Percentiles rank a stretch among this genome's conserved stretches.
These are phyloP conservation scores for Candida easanensis DNA, from an alignment of 805 yeast species.

Conservation along the genomic window DNA sequence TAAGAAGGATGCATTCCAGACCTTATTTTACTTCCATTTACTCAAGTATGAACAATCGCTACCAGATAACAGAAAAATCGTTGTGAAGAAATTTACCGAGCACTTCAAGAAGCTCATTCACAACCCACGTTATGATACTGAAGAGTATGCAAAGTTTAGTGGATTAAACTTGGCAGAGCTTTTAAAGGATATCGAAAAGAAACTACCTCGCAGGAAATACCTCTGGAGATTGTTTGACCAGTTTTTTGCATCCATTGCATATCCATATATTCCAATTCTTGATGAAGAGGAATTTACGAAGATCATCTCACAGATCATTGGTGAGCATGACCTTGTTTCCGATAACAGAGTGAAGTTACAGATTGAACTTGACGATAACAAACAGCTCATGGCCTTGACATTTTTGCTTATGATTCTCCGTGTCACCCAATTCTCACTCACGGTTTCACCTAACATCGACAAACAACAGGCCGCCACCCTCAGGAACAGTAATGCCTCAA, in stretches of 20 bases:
- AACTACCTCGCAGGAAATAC: constrained; percentile 50
- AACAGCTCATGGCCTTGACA: background rate
- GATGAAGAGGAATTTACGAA: constrained; percentile 49
- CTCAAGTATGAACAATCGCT: constrained; percentile 8
- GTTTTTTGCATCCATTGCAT: constrained; percentile 41
- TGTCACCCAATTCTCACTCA: constrained; percentile 18
- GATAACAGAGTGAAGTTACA: constrained; percentile 24
- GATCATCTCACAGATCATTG: constrained; percentile 43
- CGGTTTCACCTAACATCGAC: constrained; percentile 14
- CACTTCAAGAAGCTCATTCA: constrained; percentile 17
- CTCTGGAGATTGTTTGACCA: constrained; percentile 56
- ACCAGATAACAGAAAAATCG: constrained; percentile 1
- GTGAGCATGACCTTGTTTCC: constrained; percentile 29
- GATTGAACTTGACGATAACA: background rate
- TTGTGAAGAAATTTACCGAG: constrained; percentile 3
- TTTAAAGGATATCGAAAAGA: constrained; percentile 31
- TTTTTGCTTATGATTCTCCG: constrained; percentile 14
- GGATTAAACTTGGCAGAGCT: constrained; percentile 16
- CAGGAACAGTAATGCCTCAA: constrained; percentile 11
- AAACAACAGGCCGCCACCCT: constrained; percentile 12
- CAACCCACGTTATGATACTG: constrained; percentile 18
- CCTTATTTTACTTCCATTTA: constrained; percentile 16
- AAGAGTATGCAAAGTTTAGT: constrained; percentile 18
- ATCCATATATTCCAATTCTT: constrained; percentile 59
- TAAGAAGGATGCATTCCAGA: constrained; percentile 21